Base-by-base conservation (phyloP, 2,329 filamentous ascomycete species). In the Pseudocercospora crystallina region DNA sequence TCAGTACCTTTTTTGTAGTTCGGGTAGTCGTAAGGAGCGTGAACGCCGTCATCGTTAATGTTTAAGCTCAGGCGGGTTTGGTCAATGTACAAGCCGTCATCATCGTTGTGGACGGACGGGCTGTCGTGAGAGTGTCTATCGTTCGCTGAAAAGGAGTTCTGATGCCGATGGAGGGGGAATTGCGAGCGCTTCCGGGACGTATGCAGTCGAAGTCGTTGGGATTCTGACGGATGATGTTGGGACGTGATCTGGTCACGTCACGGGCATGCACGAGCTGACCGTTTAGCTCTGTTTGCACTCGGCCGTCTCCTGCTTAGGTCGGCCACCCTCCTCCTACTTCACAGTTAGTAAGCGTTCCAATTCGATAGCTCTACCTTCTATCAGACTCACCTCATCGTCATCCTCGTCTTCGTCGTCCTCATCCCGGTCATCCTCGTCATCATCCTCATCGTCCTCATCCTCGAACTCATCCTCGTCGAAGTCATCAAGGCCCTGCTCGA, bases 391-490 rank as follows among this genome's bases (percentile, higher is more conserved):
- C 67, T 77, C 74, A 60, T 77, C 78, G 42, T 80, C 78, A 38
- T 77, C 77, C 55, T 67, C 71, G 31, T 71, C 66, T 49, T 96
- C 90, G 51, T 95, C 89, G 47, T 94, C 83, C 48, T 80, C 81
- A 65, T 94, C 87, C 54, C 91, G 87, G 65, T 86, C 89, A 52
- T 88, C 78, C 55, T 95, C 89, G 59, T 91, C 87, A 46, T 95
- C 91, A 48, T 95, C 90, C 51, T 96, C 91, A 45, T 96, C 92
- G 13, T 95, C 90, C 26, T 96, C 91, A 45, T 95, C 91, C 53
- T 92, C 87, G 61, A 88, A 90, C 58, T 89, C 89, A 57, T 86
- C 88, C 65, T 86, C 87, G 49, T 91, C 87, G 58, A 90, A 78
- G 56, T 92, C 90, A 47, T 95, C 87, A 34, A 92, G 87, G 54